phyloP scores from a whole-genome alignment of 2,329 filamentous ascomycete species.

The Pseudogymnoascus sp. region DNA sequence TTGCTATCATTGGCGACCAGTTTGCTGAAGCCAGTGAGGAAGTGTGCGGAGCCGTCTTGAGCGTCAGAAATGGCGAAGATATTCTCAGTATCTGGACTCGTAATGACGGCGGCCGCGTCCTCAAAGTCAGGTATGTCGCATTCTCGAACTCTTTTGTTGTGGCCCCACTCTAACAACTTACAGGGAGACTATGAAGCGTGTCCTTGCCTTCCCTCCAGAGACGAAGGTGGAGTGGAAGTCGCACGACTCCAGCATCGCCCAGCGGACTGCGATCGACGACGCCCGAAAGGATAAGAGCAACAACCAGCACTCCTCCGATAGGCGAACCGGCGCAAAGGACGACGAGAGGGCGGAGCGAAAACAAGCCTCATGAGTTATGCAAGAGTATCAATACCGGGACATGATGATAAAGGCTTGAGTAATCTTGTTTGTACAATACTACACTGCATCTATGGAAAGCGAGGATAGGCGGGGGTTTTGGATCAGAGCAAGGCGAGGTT shows the following conservation, averaged over 20 bases:
- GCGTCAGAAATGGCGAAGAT: constrained; percentile 90
- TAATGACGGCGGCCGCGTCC: constrained; percentile 83
- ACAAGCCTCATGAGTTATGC: constrained; percentile 9
- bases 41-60: constrained; percentile 89
- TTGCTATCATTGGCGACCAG: constrained; percentile 88
- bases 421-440: constrained; percentile 10
- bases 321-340: constrained; percentile 22
- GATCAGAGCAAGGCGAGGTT: constrained; percentile 4
- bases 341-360: constrained; percentile 9
- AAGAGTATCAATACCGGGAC: constrained; percentile 5
- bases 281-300: constrained; percentile 74
- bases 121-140: constrained; percentile 80
- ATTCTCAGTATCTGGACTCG: constrained; percentile 97
- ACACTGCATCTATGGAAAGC: constrained; percentile 9
- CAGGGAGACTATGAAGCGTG: constrained; percentile 82
- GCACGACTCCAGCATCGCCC: constrained; percentile 91
- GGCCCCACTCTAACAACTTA: constrained; percentile 13
- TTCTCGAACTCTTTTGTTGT: not conserved
- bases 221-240: constrained; percentile 93
- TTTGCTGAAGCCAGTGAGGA: constrained; percentile 89
- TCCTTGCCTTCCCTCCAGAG: constrained; percentile 76
- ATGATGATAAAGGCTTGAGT: constrained; percentile 7
- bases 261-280: constrained; percentile 83
- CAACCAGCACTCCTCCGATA: constrained; percentile 29
- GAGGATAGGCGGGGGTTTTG: constrained; percentile 8